Base-by-base conservation (phyloP, 495 filamentous ascomycete genomes). In the Echria macrotheca region DNA sequence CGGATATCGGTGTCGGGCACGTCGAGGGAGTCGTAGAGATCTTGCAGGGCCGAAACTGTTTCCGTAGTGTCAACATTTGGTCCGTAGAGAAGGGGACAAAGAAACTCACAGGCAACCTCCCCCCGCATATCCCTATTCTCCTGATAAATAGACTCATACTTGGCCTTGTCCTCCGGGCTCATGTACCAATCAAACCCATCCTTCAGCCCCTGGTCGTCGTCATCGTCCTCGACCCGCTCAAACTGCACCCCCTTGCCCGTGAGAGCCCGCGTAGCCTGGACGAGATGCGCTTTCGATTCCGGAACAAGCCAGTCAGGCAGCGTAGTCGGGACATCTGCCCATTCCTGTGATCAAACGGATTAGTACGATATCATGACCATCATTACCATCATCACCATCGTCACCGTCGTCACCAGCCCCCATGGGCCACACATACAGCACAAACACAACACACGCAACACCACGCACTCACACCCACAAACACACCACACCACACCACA, bases 181-280 rank as follows among this genome's bases (percentile, higher is more conserved):
- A 98, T 97, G 69, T 98, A 98, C 93, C 93, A 98, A 66, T 98
- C 93, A 67, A 98, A 98, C 1, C 91, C 90, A 69, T 95, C 87
- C 63, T 93, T 95, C 45, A 98, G 69, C 5, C 93, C 89, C 4
- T 80, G 79, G 17, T 79, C 80, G 60, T 91, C 89, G 53, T 88
- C 84, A 53, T 91, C 86, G 49, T 82, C 76, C 37, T 81, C 72
- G 53, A 88, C 77, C 49, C 80, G 78, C 67, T 96, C 89, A 68
- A 96, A 95, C 52, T 84, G 78, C 26, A 83, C 77, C 47, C 82
- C 85, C 32, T 81, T 77, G 45, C 79, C 81, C 31, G 81, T 85
- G 46, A 98, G 72, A 32, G 94, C 93, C 43, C 86, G 80, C 53
- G 71, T 86, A 6, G 93, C 93, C 56, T 93, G 88, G 33, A 98